phyloP scores from a whole-genome alignment of 2,329 filamentous ascomycete genomes.

The Hymenotorrendiella dingleyae region DNA sequence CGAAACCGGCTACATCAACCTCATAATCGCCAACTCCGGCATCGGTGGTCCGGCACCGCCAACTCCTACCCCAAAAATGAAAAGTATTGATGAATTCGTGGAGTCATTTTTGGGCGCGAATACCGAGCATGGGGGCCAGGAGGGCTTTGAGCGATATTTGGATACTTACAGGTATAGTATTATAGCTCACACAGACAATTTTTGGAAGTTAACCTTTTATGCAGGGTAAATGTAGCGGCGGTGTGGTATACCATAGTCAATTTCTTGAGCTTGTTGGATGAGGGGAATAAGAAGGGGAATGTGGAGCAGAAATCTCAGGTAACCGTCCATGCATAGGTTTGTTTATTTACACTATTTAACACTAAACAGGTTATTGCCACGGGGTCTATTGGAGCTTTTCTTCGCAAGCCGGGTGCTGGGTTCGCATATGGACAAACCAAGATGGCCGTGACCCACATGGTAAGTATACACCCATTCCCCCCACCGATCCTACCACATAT shows the following conservation, averaged over 20 bases:
- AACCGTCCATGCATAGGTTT: too few species aligned
- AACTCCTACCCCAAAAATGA: slow-evolving; percentile 10
- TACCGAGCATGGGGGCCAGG: slow-evolving; percentile 4
- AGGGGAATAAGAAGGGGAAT: slow-evolving; percentile 51
- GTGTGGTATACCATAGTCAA: slow-evolving; percentile 63
- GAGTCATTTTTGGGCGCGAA: background rate
- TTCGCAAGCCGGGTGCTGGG: slow-evolving; percentile 26
- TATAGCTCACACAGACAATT: too few species aligned
- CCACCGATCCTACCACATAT: too few species aligned
- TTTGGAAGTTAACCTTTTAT: too few species aligned
- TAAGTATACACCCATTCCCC: too few species aligned
- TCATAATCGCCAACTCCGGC: slow-evolving; percentile 58
- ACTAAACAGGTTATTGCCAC: slow-evolving; percentile 68
- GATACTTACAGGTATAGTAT: slow-evolving; percentile 44
- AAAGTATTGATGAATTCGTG: background rate
- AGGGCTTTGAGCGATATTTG: slow-evolving; percentile 20
- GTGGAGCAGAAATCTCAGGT: slow-evolving; percentile 48
- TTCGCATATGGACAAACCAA: slow-evolving; percentile 71
- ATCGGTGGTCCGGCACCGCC: slow-evolving; percentile 41
- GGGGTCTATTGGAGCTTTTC: slow-evolving; percentile 63
- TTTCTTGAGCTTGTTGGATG: slow-evolving; percentile 59
- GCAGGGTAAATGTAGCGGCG: slow-evolving; percentile 53
- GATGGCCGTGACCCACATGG: slow-evolving; percentile 64
- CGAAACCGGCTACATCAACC: slow-evolving; percentile 54
- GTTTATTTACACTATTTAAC: too few species aligned